Percentiles rank a stretch among this genome's conserved stretches.
phyloP scores from a whole-genome alignment of 2,329 filamentous ascomycete species.

The Penicillium sp. region DNA sequence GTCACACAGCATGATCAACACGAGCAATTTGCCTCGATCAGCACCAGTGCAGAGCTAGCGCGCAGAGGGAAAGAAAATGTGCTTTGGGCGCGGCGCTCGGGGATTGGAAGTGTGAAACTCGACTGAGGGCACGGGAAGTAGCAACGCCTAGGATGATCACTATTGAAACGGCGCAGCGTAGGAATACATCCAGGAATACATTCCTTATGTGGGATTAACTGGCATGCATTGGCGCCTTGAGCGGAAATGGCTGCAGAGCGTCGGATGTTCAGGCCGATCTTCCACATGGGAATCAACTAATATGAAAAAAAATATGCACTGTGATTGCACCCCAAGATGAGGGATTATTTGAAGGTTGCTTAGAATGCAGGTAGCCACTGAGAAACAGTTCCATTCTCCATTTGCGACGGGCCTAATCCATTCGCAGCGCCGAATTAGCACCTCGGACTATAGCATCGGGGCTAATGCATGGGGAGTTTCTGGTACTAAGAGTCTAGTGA shows the following conservation, averaged over 20 bases:
- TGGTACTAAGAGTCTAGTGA: background rate
- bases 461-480: too few species aligned
- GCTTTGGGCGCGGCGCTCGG: constrained; percentile 15
- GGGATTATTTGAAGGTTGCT: background rate
- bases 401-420: too few species aligned
- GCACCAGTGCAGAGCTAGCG: background rate
- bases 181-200: background rate
- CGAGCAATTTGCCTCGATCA: background rate
- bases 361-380: background rate
- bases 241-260: constrained; percentile 9
- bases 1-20: constrained; percentile 11
- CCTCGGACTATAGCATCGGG: background rate
- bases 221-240: constrained; percentile 1
- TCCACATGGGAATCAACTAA: constrained; percentile 1
- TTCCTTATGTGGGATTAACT: constrained; percentile 1
- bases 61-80: background rate
- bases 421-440: background rate
- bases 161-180: background rate
- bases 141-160: background rate
- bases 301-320: background rate
- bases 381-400: too few species aligned
- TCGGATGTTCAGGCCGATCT: constrained; percentile 12
- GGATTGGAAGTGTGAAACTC: background rate
- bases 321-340: background rate
- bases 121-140: background rate